A percentile compares a stretch with the other conserved stretches of the same genome.
These are phyloP conservation scores for Teratosphaeriaceae sp. DNA, from an alignment of 2,329 filamentous ascomycete genomes.

Conservation along the genomic window DNA sequence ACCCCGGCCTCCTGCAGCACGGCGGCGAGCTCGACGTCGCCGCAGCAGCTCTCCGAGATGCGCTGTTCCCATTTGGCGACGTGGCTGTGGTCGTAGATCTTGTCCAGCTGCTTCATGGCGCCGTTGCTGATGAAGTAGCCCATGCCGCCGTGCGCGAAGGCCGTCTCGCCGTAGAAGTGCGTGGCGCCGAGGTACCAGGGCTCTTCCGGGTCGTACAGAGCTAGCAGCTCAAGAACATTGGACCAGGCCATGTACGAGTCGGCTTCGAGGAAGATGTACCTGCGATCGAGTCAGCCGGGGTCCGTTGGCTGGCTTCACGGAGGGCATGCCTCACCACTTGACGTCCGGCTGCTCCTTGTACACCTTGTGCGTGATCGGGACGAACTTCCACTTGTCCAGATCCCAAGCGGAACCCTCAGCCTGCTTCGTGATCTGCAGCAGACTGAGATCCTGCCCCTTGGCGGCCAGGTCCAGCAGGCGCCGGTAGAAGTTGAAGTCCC, in stretches of 20 bases:
- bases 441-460: conserved; percentile 4
- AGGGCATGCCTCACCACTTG: too few species aligned
- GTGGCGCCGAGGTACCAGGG: conserved; percentile 1
- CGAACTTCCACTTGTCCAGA: conserved; percentile 6
- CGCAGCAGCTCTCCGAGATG: conserved; percentile 1
- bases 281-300: not conserved
- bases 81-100: conserved; percentile 2
- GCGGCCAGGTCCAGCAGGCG: not conserved
- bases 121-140: conserved; percentile 1
- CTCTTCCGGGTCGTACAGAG: not conserved
- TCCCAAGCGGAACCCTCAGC: conserved; percentile 4
- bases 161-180: not conserved
- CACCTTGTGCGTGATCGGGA: conserved; percentile 1
- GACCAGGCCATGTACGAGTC: conserved; percentile 3
- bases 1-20: conserved; percentile 1
- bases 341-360: conserved; percentile 1
- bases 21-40: conserved; percentile 1
- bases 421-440: conserved; percentile 4
- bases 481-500: conserved; percentile 4
- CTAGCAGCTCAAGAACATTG: not conserved
- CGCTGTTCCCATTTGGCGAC: conserved; percentile 2
- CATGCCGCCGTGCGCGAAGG: conserved; percentile 4
- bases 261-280: conserved; percentile 2
- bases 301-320: not conserved
- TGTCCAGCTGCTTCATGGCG: not conserved